Evolutionary conservation across 352 stramenopile genomes (phyloP).

Genomic region (Pythium grandisporangium): DNA sequence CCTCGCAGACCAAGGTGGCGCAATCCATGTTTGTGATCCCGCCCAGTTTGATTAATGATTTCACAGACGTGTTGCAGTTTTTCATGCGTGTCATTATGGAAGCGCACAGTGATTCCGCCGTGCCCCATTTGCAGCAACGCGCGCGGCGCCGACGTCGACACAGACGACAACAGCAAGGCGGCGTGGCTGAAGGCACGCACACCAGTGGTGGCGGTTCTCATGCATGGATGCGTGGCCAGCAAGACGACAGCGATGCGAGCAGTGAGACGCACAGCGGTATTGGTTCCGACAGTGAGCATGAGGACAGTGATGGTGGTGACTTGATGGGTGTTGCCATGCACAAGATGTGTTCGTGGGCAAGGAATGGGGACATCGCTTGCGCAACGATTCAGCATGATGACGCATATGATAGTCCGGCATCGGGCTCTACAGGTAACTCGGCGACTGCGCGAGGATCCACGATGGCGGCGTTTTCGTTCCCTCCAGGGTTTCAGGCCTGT

Average conservation of each 20-base stretch:
- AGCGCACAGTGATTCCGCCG: constrained; percentile 21
- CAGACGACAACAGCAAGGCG: background rate
- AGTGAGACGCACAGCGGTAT: no score
- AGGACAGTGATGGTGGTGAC: no score
- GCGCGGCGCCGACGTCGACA: background rate
- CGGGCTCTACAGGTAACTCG: no score
- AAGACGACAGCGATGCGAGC: no score
- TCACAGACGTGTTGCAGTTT: constrained; percentile 50
- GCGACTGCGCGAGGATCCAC: background rate
- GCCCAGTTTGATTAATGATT: constrained; percentile 26
- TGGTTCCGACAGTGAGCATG: no score
- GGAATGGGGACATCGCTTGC: constrained; percentile 24
- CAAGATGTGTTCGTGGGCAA: constrained; percentile 18
- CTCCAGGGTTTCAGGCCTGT: constrained; percentile 35
- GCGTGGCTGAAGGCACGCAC: no score
- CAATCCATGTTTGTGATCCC: constrained; percentile 35
- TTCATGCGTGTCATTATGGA: constrained; percentile 52
- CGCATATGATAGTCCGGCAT: no score
- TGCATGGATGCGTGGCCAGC: no score
- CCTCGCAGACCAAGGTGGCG: constrained; percentile 31
- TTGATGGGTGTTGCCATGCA: background rate
- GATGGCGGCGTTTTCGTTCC: constrained; percentile 11
- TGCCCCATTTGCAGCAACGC: constrained; percentile 8
- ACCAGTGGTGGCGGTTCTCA: no score
- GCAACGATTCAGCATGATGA: no score